These are phyloP conservation scores for Boletus sp. DNA, from an alignment of 1,284 basidiomycete genomes.

Conservation along the genomic window DNA sequence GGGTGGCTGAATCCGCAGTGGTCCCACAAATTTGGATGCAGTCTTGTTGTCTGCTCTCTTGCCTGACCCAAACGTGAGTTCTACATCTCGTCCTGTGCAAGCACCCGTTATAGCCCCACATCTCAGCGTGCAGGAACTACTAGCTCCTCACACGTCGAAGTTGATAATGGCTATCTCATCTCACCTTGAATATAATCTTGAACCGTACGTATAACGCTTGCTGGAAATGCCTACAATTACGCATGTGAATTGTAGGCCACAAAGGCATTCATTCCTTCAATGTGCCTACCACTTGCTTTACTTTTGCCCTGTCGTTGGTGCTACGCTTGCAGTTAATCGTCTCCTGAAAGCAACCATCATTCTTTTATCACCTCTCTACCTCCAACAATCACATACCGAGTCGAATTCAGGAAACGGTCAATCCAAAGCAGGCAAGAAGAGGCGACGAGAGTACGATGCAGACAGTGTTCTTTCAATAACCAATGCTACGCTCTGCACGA, in stretches of 20 bases:
- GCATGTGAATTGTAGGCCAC: constrained; percentile 34
- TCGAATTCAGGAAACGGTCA: constrained; percentile 27
- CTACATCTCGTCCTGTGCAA: neutral
- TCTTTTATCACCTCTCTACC: constrained; percentile 47
- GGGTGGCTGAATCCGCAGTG: constrained; percentile 50
- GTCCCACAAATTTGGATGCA: constrained; percentile 52
- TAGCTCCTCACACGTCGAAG: constrained; percentile 50
- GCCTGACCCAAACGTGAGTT: constrained; percentile 48
- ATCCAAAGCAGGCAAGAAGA: constrained; percentile 68
- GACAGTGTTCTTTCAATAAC: constrained; percentile 70
- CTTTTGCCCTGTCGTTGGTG: constrained; percentile 45
- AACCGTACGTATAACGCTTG: constrained; percentile 41
- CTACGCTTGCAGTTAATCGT: constrained; percentile 48
- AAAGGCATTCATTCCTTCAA: constrained; percentile 43
- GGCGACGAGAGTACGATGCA: constrained; percentile 70
- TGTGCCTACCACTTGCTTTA: constrained; percentile 43
- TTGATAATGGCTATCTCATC: constrained; percentile 49
- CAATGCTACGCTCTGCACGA: constrained; percentile 46
- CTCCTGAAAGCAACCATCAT: constrained; percentile 54
- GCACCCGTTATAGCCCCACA: constrained; percentile 7
- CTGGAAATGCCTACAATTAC: neutral
- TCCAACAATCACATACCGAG: constrained; percentile 36
- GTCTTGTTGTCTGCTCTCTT: constrained; percentile 49
- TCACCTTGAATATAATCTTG: constrained; percentile 55
- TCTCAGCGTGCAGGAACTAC: constrained; percentile 46